Conservation (phyloP, 2,329 filamentous ascomycete genomes). For the Colletotrichum godetiae region DNA sequence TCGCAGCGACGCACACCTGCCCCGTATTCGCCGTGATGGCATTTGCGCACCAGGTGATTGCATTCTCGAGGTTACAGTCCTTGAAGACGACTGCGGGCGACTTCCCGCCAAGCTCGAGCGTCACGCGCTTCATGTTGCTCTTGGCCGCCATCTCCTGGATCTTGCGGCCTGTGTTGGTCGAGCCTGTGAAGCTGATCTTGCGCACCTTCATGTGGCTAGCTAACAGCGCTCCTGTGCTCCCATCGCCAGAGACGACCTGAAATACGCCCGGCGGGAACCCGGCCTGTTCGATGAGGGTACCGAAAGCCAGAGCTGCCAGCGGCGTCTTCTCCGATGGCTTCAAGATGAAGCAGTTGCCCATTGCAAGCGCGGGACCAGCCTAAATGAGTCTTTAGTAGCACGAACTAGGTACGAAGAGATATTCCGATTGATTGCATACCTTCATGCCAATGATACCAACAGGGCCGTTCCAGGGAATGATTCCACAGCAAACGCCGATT, state of each 20-base stretch:
- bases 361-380: slow-evolving; percentile 53
- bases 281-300: slow-evolving; percentile 49
- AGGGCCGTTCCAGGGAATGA: slow-evolving; percentile 54
- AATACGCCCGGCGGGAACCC: slow-evolving; percentile 58
- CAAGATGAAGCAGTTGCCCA: slow-evolving; percentile 56
- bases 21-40: slow-evolving; percentile 76
- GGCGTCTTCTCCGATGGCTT: slow-evolving; percentile 59
- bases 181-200: slow-evolving; percentile 80
- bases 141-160: slow-evolving; percentile 72
- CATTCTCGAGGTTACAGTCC: slow-evolving; percentile 72
- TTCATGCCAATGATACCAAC: slow-evolving; percentile 52
- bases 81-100: slow-evolving; percentile 73
- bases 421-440: not conserved
- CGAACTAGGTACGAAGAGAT: too few relatives aligned
- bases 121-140: slow-evolving; percentile 75
- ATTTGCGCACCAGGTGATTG: slow-evolving; percentile 53
- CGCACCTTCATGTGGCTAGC: slow-evolving; percentile 43
- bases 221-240: slow-evolving; percentile 43
- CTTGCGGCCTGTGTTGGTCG: slow-evolving; percentile 73
- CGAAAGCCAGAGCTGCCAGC: slow-evolving; percentile 48
- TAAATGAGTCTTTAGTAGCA: not conserved
- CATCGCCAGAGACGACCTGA: slow-evolving; percentile 54
- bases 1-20: slow-evolving; percentile 81
- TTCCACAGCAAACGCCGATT: slow-evolving; percentile 42
- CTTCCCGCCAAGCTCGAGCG: slow-evolving; percentile 79